Conservation (phyloP, 306 rosid species). For the Betula pendula region DNA sequence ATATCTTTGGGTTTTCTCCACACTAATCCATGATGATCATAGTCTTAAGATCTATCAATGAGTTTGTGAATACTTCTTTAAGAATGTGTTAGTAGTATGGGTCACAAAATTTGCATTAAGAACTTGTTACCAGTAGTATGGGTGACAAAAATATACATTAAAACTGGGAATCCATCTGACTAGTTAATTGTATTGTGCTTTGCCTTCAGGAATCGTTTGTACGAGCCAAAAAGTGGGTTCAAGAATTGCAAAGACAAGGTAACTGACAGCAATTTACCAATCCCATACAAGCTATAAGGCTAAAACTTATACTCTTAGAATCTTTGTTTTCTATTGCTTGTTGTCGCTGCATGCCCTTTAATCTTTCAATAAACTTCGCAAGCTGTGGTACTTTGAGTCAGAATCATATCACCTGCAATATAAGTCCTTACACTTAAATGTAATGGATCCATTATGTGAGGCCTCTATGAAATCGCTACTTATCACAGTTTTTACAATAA, state of each 20-base stretch:
- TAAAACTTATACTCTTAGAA: neutral
- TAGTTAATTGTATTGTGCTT: constrained; percentile 22
- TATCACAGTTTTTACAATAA: no score
- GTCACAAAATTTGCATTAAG: neutral
- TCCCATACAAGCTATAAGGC: neutral
- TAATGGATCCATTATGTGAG: neutral
- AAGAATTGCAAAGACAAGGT: constrained; percentile 89
- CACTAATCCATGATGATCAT: neutral
- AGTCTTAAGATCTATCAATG: neutral
- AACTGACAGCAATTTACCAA: constrained; percentile 16
- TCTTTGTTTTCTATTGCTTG: neutral
- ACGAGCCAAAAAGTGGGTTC: constrained; percentile 83
- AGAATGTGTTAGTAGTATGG: neutral
- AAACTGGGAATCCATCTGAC: constrained; percentile 9
- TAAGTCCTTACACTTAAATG: neutral
- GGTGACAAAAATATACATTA: neutral
- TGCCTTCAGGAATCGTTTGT: constrained; percentile 66
- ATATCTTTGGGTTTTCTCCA: neutral
- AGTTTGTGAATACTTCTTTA: neutral
- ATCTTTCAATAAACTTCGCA: neutral
- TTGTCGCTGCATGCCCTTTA: neutral
- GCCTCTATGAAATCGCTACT: neutral
- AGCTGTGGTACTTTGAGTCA: neutral
- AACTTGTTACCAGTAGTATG: neutral
- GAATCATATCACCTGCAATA: neutral